Conservation (phyloP, 352 stramenopile species). For the Ochromonadaceae sp. region DNA sequence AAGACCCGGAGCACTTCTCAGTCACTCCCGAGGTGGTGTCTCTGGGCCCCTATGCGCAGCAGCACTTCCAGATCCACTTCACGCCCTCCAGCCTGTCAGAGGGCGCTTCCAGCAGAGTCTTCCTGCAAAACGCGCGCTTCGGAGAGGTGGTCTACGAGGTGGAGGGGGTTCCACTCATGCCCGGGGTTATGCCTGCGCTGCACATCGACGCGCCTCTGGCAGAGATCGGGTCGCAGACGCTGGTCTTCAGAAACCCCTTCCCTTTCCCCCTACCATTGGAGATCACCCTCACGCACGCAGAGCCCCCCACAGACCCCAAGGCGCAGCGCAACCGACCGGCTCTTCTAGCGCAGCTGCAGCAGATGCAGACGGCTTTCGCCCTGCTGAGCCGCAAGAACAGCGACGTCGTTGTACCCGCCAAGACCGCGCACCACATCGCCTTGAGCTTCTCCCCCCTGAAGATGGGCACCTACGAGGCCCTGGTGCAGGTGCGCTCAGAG, state of each 20-base stretch:
- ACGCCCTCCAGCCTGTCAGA: constrained; percentile 66
- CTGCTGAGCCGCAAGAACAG: constrained; percentile 47
- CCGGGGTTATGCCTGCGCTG: constrained; percentile 65
- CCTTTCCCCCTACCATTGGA: constrained; percentile 52
- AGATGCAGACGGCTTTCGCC: constrained; percentile 18
- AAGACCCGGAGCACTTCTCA: constrained; percentile 64
- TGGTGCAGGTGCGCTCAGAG: constrained; percentile 28
- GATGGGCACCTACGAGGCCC: constrained; percentile 33
- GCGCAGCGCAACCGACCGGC: background rate
- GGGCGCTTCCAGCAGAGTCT: constrained; percentile 48
- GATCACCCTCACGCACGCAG: constrained; percentile 50
- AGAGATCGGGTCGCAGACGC: constrained; percentile 57
- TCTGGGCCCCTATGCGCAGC: constrained; percentile 48
- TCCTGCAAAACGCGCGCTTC: constrained; percentile 48
- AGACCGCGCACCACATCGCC: constrained; percentile 61
- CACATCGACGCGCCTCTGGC: constrained; percentile 42
- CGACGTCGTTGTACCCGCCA: constrained; percentile 55
- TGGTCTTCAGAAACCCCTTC: constrained; percentile 81
- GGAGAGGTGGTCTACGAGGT: constrained; percentile 72
- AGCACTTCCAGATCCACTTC: constrained; percentile 58
- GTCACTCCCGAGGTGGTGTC: constrained; percentile 39
- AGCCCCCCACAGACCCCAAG: too few relatives aligned
- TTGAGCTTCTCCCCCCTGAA: constrained; percentile 61
- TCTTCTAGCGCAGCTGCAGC: background rate
- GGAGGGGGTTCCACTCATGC: constrained; percentile 48